Evolutionary conservation across 371 early-diverging fungal genomes (phyloP).

Genomic region (Rhizopus delemar): DNA sequence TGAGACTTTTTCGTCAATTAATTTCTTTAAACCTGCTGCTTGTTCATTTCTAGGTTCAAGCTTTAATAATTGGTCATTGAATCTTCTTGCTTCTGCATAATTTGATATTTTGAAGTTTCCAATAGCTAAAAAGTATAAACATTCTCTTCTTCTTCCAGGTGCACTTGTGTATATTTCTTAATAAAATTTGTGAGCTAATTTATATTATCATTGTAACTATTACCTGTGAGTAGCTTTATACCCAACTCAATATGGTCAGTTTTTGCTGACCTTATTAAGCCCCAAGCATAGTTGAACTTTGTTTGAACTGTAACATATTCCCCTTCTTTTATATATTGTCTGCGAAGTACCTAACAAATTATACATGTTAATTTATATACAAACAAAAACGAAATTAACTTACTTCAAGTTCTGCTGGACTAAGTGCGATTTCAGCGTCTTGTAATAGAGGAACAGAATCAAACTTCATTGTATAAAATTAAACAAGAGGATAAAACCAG

Average conservation of each 20-base stretch:
- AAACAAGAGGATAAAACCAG: background rate
- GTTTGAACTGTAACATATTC: conserved; percentile 77
- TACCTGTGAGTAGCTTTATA: conserved; percentile 77
- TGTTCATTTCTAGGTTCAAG: conserved; percentile 87
- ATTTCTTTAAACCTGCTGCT: conserved; percentile 66
- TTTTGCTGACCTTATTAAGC: conserved; percentile 71
- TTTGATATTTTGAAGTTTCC: conserved; percentile 89
- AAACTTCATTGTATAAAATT: conserved; percentile 22
- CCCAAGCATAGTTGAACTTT: conserved; percentile 97
- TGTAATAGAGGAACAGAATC: conserved; percentile 42
- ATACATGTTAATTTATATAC: background rate
- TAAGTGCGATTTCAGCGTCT: conserved; percentile 46
- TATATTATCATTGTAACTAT: background rate
- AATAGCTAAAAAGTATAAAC: conserved; percentile 89
- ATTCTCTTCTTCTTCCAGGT: conserved; percentile 88
- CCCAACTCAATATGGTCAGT: conserved; percentile 73
- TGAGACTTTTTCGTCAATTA: conserved; percentile 85
- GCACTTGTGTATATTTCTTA: conserved; percentile 84
- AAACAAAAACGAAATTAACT: background rate
- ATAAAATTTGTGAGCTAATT: background rate
- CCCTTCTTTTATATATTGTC: conserved; percentile 73
- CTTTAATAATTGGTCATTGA: conserved; percentile 76
- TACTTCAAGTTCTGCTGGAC: conserved; percentile 45
- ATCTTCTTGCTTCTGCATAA: conserved; percentile 78
- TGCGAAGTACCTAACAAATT: conserved; percentile 59